Base-by-base conservation (phyloP, 2,329 filamentous ascomycete species). In the Aspergillus neotritici region DNA sequence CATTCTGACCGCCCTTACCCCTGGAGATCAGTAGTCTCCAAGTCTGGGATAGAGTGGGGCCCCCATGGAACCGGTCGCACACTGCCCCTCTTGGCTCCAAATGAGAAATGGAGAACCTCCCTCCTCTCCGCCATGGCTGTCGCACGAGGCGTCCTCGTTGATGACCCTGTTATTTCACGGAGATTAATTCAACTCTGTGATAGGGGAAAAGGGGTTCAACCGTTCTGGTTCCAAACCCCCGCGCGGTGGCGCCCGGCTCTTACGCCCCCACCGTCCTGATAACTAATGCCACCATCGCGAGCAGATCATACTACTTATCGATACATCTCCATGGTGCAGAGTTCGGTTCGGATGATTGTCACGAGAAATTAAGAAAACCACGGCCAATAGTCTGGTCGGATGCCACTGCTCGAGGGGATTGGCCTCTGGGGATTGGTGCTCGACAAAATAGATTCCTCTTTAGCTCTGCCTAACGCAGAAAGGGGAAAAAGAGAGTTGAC, bases 11-110 rank as follows among this genome's bases (percentile, higher is more conserved):
- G 39, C 21, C 39, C 29, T 32, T 28, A 31, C 43, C 44, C 43
- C 36, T 43, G 40, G 46, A 36, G 43, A 48, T 43, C 39, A 43
- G 28, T 31, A 43, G 42, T 39, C 28, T 40, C 15, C 21, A 38
- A 31, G 15, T 15, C 32, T 33, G 37, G 40, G 39, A 36, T 35
- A 13, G 25, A 39, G 44, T 46, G 44, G 44, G 35, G 44, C 34
- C 40, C 16, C 34, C n/a, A 32, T 35, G 25, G 31, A 34, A 37
- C 34, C 35, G 35, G 34, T 41, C 40, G 40, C 40, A 37, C 44
- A 49, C 51, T 46, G 51, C 49, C 46, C 48, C 46, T 40, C 51
- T 49, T 51, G 44, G 41, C 40, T 37, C 14, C 29, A 16, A 28
- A 39, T 31, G 31, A 36, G 42, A 47, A 49, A 46, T 44, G 17